Percentiles rank a stretch among this genome's conserved stretches.
Conservation (phyloP, 2,329 filamentous ascomycete genomes). For the Arthrobotrys sinensis region DNA sequence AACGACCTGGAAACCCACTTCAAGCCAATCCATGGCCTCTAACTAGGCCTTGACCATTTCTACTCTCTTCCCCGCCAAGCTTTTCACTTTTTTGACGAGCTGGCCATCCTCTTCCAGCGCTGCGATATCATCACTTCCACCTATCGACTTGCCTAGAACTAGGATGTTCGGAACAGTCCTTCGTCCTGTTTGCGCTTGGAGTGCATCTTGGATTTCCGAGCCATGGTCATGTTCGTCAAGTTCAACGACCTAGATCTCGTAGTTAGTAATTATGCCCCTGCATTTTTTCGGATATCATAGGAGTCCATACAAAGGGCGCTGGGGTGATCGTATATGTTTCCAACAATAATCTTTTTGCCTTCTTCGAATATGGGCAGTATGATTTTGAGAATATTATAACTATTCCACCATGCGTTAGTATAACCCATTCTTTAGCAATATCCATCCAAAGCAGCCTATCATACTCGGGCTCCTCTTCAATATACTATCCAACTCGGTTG, state of each 20-base stretch:
- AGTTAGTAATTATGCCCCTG: not conserved
- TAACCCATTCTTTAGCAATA: not conserved
- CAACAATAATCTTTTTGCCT: slow-evolving; percentile 87
- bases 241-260: slow-evolving; percentile 79
- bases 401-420: slow-evolving; percentile 66
- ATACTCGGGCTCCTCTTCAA: slow-evolving; percentile 87
- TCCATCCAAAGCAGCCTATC: slow-evolving; percentile 64
- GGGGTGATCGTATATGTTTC: slow-evolving; percentile 88
- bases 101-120: slow-evolving; percentile 78
- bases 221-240: slow-evolving; percentile 87
- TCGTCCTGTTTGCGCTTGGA: slow-evolving; percentile 82
- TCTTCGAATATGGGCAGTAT: slow-evolving; percentile 88
- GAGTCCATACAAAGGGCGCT: slow-evolving; percentile 72
- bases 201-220: slow-evolving; percentile 77
- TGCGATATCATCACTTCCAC: slow-evolving; percentile 88
- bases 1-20: not conserved
- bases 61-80: slow-evolving; percentile 79
- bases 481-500: slow-evolving; percentile 81
- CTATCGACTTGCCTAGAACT: slow-evolving; percentile 88
- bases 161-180: slow-evolving; percentile 93
- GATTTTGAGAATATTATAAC: slow-evolving; percentile 97
- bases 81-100: slow-evolving; percentile 80
- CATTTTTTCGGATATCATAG: not conserved
- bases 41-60: slow-evolving; percentile 60
- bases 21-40: not conserved